Evolutionary conservation across 2,329 filamentous ascomycete genomes (phyloP).

Genomic region (Claviceps lovelessii): DNA sequence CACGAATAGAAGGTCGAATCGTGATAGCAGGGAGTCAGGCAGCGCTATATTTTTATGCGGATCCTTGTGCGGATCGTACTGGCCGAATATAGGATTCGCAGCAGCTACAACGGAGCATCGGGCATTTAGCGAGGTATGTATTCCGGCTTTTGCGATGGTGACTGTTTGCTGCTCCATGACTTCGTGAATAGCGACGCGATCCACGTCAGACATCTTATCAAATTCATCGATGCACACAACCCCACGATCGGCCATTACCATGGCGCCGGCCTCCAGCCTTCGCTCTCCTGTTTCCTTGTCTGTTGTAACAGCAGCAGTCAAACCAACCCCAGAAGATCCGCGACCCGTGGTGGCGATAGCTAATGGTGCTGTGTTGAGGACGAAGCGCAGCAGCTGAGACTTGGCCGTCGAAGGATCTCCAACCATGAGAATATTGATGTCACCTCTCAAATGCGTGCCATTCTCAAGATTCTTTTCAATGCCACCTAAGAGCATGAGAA

Average conservation of each 20-base stretch:
- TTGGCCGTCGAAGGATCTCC: conserved; percentile 97
- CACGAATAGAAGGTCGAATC: conserved; percentile 96
- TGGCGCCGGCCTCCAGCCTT: conserved; percentile 88
- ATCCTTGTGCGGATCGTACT: conserved; percentile 97
- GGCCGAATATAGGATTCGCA: conserved; percentile 93
- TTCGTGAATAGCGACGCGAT: conserved; percentile 97
- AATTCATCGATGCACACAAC: conserved; percentile 99
- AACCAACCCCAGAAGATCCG: conserved; percentile 91
- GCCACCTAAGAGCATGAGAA: conserved; percentile 86
- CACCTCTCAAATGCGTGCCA: conserved; percentile 90
- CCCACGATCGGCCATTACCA: conserved; percentile 93
- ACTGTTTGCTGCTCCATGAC: conserved; percentile 99
- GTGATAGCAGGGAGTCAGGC: conserved; percentile 87
- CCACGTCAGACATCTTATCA: conserved; percentile 98
- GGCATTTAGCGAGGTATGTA: conserved; percentile 92
- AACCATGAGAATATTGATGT: conserved; percentile 99
- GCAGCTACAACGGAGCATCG: conserved; percentile 93
- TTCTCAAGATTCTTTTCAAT: conserved; percentile 99
- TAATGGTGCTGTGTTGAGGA: conserved; percentile 88
- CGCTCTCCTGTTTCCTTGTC: conserved; percentile 97
- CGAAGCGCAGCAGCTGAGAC: conserved; percentile 92
- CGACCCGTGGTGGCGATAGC: conserved; percentile 95
- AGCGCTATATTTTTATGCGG: conserved; percentile 97
- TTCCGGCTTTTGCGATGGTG: conserved; percentile 95
- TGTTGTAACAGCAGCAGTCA: conserved; percentile 88